These are phyloP conservation scores for Gentiana straminea DNA, from an alignment of 257 asterid genomes.

Conservation along the genomic window DNA sequence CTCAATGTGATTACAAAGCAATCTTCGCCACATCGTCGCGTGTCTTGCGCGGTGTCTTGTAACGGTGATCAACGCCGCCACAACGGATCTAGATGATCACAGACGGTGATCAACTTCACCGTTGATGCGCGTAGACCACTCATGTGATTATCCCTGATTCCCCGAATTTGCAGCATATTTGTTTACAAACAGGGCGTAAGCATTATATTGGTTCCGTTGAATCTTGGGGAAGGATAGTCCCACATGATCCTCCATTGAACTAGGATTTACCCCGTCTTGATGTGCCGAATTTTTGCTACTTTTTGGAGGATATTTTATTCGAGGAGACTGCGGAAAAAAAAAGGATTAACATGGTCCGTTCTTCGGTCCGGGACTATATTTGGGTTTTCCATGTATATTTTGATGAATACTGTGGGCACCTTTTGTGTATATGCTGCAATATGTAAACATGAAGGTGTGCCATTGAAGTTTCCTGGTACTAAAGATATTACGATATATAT, in stretches of 20 bases:
- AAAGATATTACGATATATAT: no score
- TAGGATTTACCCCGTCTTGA: conserved; percentile 73
- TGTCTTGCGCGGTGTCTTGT: no score
- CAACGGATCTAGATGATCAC: no score
- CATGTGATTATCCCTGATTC: conserved; percentile 51
- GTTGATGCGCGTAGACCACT: no score
- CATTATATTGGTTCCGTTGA: conserved; percentile 71
- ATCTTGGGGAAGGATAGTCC: conserved; percentile 22
- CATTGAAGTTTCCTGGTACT: conserved; percentile 62
- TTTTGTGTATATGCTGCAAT: conserved; percentile 84
- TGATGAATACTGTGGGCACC: conserved; percentile 75
- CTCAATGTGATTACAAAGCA: conserved; percentile 34
- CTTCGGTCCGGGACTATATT: conserved; percentile 70
- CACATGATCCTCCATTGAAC: conserved; percentile 57
- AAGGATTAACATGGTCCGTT: conserved; percentile 73
- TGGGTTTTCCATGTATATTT: conserved; percentile 70
- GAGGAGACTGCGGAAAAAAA: conserved; percentile 57
- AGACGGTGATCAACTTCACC: no score
- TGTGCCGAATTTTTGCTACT: conserved; percentile 48
- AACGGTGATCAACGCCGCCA: no score
- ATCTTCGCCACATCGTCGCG: no score
- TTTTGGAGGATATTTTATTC: conserved; percentile 60
- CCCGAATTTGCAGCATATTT: conserved; percentile 59
- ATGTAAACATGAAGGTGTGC: conserved; percentile 68
- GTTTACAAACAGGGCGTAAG: conserved; percentile 74